Conservation (phyloP, 768 basidiomycete species). For the Favolaschia claudopus region DNA sequence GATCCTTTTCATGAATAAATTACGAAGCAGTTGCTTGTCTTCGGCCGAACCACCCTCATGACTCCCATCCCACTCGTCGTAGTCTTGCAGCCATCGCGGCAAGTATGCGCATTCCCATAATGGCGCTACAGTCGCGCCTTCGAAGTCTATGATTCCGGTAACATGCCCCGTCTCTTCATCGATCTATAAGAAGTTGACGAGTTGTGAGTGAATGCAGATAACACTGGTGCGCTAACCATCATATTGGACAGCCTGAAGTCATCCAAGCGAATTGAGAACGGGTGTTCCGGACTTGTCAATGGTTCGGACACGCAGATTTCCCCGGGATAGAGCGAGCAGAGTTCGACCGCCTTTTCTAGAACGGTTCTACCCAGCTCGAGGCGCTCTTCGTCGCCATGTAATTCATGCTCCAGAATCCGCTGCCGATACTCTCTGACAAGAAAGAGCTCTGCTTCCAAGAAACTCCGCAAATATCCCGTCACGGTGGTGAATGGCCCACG, state of each 20-base stretch:
- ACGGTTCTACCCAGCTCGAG: constrained; percentile 22
- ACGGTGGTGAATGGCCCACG: constrained; percentile 24
- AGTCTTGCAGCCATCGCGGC: constrained; percentile 27
- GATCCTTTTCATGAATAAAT: constrained; percentile 14
- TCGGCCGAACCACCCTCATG: constrained; percentile 16
- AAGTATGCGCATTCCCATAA: constrained; percentile 31
- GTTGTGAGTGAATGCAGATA: not conserved
- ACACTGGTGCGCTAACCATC: constrained; percentile 17
- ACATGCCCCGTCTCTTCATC: constrained; percentile 24
- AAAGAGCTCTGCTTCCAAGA: constrained; percentile 17
- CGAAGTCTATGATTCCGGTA: constrained; percentile 28
- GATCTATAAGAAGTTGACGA: constrained; percentile 21
- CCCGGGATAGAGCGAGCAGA: constrained; percentile 26
- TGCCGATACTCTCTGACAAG: not conserved
- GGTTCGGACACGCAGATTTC: constrained; percentile 11
- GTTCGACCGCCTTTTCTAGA: constrained; percentile 22
- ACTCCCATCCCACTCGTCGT: constrained; percentile 12
- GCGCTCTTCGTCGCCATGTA: constrained; percentile 8
- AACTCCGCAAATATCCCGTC: constrained; percentile 17
- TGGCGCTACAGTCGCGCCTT: constrained; percentile 26
- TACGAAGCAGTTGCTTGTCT: not conserved
- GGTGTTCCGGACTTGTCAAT: constrained; percentile 7
- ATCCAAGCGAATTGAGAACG: constrained; percentile 25
- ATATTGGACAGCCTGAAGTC: constrained; percentile 30
- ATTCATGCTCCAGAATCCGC: constrained; percentile 3